Percentiles rank a stretch among this genome's conserved stretches.
phyloP scores from a whole-genome alignment of 202 grass and related monocot species.

The Saccharum hybrid region DNA sequence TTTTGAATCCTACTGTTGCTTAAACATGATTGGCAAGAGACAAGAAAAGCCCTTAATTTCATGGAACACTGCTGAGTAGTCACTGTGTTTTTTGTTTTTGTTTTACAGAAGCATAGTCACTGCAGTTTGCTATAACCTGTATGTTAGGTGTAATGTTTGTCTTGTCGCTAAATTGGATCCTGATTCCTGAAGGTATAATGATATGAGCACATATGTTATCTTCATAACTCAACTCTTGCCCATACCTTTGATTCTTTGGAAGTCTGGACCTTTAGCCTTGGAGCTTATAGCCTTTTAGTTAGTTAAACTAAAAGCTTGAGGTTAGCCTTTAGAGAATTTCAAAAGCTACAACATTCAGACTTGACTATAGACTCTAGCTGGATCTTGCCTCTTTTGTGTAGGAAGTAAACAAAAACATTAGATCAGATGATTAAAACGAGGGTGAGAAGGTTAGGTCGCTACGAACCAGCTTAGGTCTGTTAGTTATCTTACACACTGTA shows the following conservation, averaged over 20 bases:
- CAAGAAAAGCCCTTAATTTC: slow-evolving; percentile 1
- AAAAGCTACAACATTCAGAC: slow-evolving; percentile 55
- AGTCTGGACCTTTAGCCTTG: slow-evolving; percentile 55
- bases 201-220: slow-evolving; percentile 49
- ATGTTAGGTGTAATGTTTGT: slow-evolving; percentile 25
- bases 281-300: slow-evolving; percentile 66
- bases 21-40: slow-evolving; percentile 39
- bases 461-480: slow-evolving; percentile 47
- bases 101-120: not conserved
- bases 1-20: slow-evolving; percentile 16
- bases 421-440: slow-evolving; percentile 62
- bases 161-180: slow-evolving; percentile 48
- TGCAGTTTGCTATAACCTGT: slow-evolving; percentile 14
- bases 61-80: not conserved
- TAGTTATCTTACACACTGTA: slow-evolving; percentile 39
- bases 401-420: slow-evolving; percentile 53
- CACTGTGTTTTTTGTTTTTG: not conserved
- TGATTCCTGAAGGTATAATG: slow-evolving; percentile 57
- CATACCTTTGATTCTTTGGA: slow-evolving; percentile 13
- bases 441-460: slow-evolving; percentile 22
- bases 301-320: slow-evolving; percentile 48
- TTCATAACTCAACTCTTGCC: slow-evolving; percentile 41
- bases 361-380: slow-evolving; percentile 43
- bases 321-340: slow-evolving; percentile 56
- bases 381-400: slow-evolving; percentile 46